Evolutionary conservation across 1,139 yeast genomes (phyloP).

Genomic region (Saccharomycopsis hybrid): DNA sequence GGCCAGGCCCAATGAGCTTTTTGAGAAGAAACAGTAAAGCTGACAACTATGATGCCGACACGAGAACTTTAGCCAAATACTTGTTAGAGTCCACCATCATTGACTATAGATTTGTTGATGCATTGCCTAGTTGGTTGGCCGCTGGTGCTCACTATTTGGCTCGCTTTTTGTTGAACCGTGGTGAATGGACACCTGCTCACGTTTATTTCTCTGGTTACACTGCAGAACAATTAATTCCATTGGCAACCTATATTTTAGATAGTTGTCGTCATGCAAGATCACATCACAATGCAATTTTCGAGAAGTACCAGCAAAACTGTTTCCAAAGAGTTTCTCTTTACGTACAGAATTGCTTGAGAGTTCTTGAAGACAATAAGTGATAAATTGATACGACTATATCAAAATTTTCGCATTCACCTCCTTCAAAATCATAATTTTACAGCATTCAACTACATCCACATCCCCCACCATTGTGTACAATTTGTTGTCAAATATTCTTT

Average conservation of each 20-base stretch:
- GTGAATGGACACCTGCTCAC: constrained; percentile 81
- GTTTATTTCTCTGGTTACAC: constrained; percentile 90
- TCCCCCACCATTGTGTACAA: no score
- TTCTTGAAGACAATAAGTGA: neutral
- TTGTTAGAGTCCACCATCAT: constrained; percentile 84
- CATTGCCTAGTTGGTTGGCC: constrained; percentile 93
- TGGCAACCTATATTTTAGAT: constrained; percentile 65
- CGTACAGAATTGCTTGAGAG: constrained; percentile 67
- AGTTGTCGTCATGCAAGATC: constrained; percentile 64
- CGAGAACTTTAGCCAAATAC: constrained; percentile 90
- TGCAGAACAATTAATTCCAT: constrained; percentile 71
- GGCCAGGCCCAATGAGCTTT: constrained; percentile 99
- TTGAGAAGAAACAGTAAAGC: constrained; percentile 91
- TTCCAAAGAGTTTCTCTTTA: constrained; percentile 75
- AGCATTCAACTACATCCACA: no score
- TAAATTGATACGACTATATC: no score
- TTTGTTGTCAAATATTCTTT: no score
- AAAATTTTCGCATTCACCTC: no score
- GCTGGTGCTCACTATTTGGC: constrained; percentile 90
- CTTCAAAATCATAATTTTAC: no score
- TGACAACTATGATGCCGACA: constrained; percentile 94
- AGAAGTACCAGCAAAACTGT: constrained; percentile 81
- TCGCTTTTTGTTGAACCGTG: constrained; percentile 62
- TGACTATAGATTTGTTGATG: constrained; percentile 84
- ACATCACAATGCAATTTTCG: constrained; percentile 80